Percentiles rank a stretch among this genome's conserved stretches.
phyloP scores from a whole-genome alignment of 495 filamentous ascomycete genomes.

The Neurospora sp. region DNA sequence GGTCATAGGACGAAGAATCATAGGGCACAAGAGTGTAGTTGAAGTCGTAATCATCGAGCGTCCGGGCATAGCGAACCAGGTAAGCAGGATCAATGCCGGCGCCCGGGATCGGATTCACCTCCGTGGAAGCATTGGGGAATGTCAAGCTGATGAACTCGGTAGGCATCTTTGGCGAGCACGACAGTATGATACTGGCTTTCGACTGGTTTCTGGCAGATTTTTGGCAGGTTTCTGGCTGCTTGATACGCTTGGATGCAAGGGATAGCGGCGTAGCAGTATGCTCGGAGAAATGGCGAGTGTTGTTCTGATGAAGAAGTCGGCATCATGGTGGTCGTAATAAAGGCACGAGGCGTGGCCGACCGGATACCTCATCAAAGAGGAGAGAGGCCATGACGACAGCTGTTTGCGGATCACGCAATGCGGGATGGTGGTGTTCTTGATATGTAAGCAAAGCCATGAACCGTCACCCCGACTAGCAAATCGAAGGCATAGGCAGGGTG shows the following conservation, averaged over 20 bases:
- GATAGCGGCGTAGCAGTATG: background rate
- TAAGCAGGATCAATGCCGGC: slow-evolving; percentile 37
- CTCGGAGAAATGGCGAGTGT: background rate
- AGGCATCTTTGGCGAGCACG: slow-evolving; percentile 26
- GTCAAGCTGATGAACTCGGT: slow-evolving; percentile 46
- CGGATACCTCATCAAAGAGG: background rate
- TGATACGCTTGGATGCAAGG: background rate
- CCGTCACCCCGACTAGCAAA: background rate
- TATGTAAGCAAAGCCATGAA: background rate
- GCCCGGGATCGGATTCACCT: slow-evolving; percentile 38
- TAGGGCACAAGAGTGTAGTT: slow-evolving; percentile 48
- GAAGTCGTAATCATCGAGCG: slow-evolving; percentile 42
- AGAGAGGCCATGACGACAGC: background rate
- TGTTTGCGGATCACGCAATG: background rate
- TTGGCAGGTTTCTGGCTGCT: background rate
- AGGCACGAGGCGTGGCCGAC: background rate
- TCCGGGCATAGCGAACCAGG: slow-evolving; percentile 38
- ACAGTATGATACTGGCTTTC: background rate
- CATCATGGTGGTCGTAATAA: background rate
- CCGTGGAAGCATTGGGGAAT: slow-evolving; percentile 40
- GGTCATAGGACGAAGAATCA: slow-evolving; percentile 39
- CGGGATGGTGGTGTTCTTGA: background rate
- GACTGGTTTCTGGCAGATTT: background rate
- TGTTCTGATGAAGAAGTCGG: background rate
- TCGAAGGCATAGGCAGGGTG: background rate